Conservation (phyloP, 768 basidiomycete species). For the Amanita thiersii region DNA sequence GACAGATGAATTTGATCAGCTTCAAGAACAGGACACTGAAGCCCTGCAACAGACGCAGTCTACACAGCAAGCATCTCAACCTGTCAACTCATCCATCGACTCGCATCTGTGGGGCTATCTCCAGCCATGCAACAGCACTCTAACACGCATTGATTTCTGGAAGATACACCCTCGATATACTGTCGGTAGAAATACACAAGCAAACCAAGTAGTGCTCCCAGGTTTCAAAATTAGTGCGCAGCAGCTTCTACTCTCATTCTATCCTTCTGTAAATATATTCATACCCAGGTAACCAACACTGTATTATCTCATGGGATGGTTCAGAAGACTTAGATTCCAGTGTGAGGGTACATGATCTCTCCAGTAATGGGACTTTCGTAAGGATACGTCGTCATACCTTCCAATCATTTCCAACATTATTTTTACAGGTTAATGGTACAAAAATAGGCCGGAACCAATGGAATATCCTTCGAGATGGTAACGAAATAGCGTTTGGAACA, state of each 20-base stretch:
- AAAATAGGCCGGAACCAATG: conserved; percentile 52
- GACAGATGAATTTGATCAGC: conserved; percentile 16
- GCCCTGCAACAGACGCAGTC: conserved; percentile 34
- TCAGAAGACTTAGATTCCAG: conserved; percentile 28
- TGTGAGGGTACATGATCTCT: conserved; percentile 46
- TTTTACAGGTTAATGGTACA: conserved; percentile 53
- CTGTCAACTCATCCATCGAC: conserved; percentile 20
- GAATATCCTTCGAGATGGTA: conserved; percentile 64
- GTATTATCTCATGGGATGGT: conserved; percentile 53
- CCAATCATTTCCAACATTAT: background rate
- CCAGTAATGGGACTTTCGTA: conserved; percentile 72
- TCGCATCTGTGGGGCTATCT: conserved; percentile 64
- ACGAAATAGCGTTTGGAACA: conserved; percentile 82
- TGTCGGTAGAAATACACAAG: conserved; percentile 45
- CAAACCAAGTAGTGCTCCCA: conserved; percentile 49
- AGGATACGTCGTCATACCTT: conserved; percentile 14
- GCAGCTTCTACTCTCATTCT: conserved; percentile 1
- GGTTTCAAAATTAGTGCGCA: conserved; percentile 71
- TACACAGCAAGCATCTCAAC: conserved; percentile 35
- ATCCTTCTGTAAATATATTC: conserved; percentile 5
- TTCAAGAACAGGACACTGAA: conserved; percentile 17
- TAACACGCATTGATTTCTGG: conserved; percentile 56
- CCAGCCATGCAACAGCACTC: conserved; percentile 46
- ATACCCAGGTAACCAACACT: conserved; percentile 48
- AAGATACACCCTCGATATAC: conserved; percentile 38